These are phyloP conservation scores for Mucor mucedo DNA, from an alignment of 371 early-diverging fungal species.

Conservation along the genomic window DNA sequence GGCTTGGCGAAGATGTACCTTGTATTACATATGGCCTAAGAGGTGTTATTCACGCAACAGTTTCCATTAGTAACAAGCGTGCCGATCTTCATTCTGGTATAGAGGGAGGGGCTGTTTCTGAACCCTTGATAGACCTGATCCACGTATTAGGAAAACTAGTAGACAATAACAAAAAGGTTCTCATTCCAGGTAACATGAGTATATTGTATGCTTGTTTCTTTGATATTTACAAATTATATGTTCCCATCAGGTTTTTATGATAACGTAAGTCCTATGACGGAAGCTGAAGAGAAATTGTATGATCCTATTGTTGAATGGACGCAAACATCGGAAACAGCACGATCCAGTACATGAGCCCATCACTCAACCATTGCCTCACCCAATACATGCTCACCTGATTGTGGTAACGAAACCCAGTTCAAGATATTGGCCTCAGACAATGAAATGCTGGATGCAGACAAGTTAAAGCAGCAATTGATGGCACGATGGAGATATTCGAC, in stretches of 20 bases:
- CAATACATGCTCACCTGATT: slow-evolving; percentile 5
- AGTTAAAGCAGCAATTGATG: slow-evolving; percentile 64
- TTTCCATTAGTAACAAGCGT: slow-evolving; percentile 54
- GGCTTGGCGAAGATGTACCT: slow-evolving; percentile 72
- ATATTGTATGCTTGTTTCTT: background rate
- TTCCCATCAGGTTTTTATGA: slow-evolving; percentile 52
- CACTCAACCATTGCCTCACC: slow-evolving; percentile 45
- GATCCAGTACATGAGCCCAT: slow-evolving; percentile 34
- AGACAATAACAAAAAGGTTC: slow-evolving; percentile 63
- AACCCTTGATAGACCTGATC: slow-evolving; percentile 78
- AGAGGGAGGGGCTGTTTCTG: slow-evolving; percentile 81
- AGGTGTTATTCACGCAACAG: slow-evolving; percentile 75
- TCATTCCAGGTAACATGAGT: slow-evolving; percentile 52
- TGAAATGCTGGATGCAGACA: slow-evolving; percentile 19
- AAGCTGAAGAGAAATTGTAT: slow-evolving; percentile 59
- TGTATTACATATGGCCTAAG: slow-evolving; percentile 76
- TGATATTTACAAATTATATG: slow-evolving; percentile 20
- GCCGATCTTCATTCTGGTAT: slow-evolving; percentile 86
- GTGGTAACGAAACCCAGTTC: slow-evolving; percentile 26
- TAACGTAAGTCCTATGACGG: slow-evolving; percentile 56
- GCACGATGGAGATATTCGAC: slow-evolving; percentile 82
- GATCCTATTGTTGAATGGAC: slow-evolving; percentile 59
- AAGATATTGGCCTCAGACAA: slow-evolving; percentile 31
- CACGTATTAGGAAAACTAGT: slow-evolving; percentile 68
- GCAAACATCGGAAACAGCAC: slow-evolving; percentile 35